Conservation (phyloP, 169 alveolate species). For the Eimeria maxima region DNA sequence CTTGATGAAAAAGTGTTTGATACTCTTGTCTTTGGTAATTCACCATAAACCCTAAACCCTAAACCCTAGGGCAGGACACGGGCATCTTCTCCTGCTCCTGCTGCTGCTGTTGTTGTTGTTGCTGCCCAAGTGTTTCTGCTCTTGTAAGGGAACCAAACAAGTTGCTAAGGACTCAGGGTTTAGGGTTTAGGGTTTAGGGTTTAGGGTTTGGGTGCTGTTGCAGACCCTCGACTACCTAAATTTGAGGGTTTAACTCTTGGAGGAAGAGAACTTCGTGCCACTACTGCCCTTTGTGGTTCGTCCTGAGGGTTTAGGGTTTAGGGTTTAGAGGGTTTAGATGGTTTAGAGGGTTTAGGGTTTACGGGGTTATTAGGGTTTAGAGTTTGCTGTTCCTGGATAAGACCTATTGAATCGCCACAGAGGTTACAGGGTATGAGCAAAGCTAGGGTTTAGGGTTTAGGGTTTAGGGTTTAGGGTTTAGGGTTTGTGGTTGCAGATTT, state of each 20-base stretch:
- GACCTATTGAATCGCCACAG: too few species aligned
- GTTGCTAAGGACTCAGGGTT: background rate
- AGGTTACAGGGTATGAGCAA: background rate
- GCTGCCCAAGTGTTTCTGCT: too few species aligned
- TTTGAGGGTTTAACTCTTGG: background rate
- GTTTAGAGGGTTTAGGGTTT: slow-evolving; percentile 11
- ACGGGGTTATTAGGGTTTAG: background rate
- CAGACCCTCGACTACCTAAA: slow-evolving; percentile 20
- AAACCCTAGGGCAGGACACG: background rate
- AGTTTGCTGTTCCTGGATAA: background rate
- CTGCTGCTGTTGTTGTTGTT: background rate
- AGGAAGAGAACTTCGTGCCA: slow-evolving; percentile 24
- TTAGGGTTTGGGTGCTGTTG: background rate
- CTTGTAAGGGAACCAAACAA: background rate
- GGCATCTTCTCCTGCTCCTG: background rate
- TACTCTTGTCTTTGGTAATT: background rate
- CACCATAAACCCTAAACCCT: background rate
- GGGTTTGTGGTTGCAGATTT: background rate
- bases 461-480: slow-evolving; percentile 23
- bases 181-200: slow-evolving; percentile 44
- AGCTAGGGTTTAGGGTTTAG: background rate
- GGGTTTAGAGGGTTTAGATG: background rate
- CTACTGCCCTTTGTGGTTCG: slow-evolving; percentile 35
- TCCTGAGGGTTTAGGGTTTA: background rate
- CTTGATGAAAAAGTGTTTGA: slow-evolving; percentile 35